Evolutionary conservation across 2,329 filamentous ascomycete species (phyloP).

Genomic region (Pestalotiopsis fici): DNA sequence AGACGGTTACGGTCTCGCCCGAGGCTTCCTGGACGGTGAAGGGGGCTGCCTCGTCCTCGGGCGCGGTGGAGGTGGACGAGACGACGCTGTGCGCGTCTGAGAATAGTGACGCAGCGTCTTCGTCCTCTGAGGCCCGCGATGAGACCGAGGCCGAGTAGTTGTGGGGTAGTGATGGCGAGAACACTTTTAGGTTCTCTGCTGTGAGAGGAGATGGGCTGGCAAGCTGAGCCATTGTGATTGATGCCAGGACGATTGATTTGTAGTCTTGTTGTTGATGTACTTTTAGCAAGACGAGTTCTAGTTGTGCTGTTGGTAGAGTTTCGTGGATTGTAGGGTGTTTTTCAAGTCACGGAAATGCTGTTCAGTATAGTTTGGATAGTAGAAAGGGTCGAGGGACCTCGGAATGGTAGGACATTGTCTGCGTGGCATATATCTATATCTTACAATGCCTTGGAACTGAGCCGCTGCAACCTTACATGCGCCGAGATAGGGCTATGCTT

Average conservation of each 20-base stretch:
- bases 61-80: slow-evolving; percentile 25
- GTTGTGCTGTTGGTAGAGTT: neutral
- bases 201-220: neutral
- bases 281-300: neutral
- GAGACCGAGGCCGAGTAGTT: neutral
- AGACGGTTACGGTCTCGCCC: slow-evolving; percentile 28
- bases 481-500: neutral
- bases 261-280: neutral
- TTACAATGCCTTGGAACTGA: neutral
- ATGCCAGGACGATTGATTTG: neutral
- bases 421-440: neutral
- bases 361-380: neutral
- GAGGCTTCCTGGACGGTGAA: slow-evolving; percentile 21
- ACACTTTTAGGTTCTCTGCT: slow-evolving; percentile 7
- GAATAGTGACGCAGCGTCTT: slow-evolving; percentile 20
- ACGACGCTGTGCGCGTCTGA: slow-evolving; percentile 11
- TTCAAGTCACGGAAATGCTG: neutral
- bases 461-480: neutral
- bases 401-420: neutral
- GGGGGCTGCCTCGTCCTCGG: slow-evolving; percentile 12
- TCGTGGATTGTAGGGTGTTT: neutral
- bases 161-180: neutral
- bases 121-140: slow-evolving; percentile 1
- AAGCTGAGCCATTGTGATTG: neutral
- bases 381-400: neutral